Evolutionary conservation across 352 stramenopile species (phyloP).

Genomic region (Globisporangium mamillatum): DNA sequence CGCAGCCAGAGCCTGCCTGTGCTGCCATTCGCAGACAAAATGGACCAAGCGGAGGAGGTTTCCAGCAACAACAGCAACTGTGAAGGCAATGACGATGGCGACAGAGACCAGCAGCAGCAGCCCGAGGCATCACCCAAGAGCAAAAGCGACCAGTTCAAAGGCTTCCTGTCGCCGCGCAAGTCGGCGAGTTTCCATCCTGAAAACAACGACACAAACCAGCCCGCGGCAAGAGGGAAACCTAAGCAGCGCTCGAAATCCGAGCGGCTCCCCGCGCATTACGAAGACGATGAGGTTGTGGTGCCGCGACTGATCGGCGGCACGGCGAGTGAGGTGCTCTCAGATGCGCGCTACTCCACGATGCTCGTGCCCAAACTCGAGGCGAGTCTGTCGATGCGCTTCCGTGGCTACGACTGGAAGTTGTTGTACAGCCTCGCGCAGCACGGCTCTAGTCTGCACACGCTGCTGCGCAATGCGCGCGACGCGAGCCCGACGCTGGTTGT

Average conservation of each 20-base stretch:
- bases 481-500: conserved; percentile 50
- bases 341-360: conserved; percentile 26
- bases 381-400: conserved; percentile 42
- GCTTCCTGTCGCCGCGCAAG: conserved; percentile 7
- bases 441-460: conserved; percentile 61
- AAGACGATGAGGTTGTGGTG: conserved; percentile 33
- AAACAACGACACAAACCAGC: not conserved
- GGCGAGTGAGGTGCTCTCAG: conserved; percentile 44
- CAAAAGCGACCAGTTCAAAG: conserved; percentile 18
- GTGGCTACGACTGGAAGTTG: conserved; percentile 66
- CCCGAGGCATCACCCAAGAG: conserved; percentile 14
- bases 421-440: conserved; percentile 63
- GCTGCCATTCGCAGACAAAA: conserved; percentile 20
- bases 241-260: conserved; percentile 40
- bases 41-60: conserved; percentile 5
- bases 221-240: not conserved
- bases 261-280: conserved; percentile 23
- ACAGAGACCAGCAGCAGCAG: conserved; percentile 12
- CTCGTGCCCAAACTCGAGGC: conserved; percentile 65
- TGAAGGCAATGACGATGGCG: not conserved
- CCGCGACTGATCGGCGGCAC: conserved; percentile 50
- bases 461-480: conserved; percentile 41
- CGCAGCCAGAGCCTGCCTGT: conserved; percentile 39
- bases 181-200: conserved; percentile 14
- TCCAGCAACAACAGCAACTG: conserved; percentile 3